Base-by-base conservation (phyloP, 2,329 filamentous ascomycete genomes). In the Aspergillus vadensis region DNA sequence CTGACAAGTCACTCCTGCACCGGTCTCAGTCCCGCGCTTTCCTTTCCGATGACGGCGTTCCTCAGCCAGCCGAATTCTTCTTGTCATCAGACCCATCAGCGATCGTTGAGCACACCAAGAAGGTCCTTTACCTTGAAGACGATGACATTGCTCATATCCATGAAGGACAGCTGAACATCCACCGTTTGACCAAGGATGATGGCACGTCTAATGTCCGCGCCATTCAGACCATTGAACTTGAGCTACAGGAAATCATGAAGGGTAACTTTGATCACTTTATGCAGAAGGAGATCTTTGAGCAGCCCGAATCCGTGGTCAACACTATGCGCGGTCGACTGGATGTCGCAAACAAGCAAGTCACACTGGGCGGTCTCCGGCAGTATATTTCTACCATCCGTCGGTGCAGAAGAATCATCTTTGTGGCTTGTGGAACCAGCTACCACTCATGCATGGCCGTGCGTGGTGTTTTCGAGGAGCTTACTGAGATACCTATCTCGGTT, bases 211-310 rank as follows among this genome's bases (percentile, higher is more conserved):
- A 98, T 76, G 92, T 98, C 70, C 93, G 95, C 77, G 92, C 91
- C 72, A 99, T 99, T 78, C 95, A 99, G 86, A 99, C 95, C 58
- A 87, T 99, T 59, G 95, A 99, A 85, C 91, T 99, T 54, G 92
- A 99, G 85, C 89, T 99, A 67, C 95, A 99, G 84, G 93, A 99
- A 84, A 99, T 99, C 81, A 99, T 99, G 95, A 99, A 99, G 89
- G 95, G 95, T 80, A 96, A 95, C 78, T 99, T 98, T 81, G 95
- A 99, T 79, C 95, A 99, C 83, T 99, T 97, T 85, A 99, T 99
- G 95, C 95, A 99, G 80, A 99, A 99, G 88, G 95, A 99, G 80
- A 99, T 99, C 74, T 99, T 99, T 79, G 95, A 99, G 85, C 95
- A 99, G 84, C 95, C 95, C 74, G 95, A 99, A 82, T 99, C 95